Conservation (phyloP, 495 filamentous ascomycete species). For the Cercophora samala region DNA sequence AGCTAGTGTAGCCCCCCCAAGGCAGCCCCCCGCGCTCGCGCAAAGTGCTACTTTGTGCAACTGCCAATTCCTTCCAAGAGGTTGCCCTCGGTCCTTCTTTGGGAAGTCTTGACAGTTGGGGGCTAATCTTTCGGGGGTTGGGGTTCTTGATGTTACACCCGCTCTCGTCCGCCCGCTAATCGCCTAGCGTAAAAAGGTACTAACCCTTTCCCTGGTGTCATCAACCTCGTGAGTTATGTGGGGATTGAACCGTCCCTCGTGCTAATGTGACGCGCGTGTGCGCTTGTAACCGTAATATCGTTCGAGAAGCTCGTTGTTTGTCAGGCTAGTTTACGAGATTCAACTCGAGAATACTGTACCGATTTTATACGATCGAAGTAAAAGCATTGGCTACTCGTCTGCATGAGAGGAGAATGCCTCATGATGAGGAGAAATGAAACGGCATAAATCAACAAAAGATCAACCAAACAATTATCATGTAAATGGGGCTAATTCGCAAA, state of each 20-base stretch:
- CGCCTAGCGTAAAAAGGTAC: background rate
- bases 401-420: background rate
- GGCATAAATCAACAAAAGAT: background rate
- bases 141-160: background rate
- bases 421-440: background rate
- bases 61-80: background rate
- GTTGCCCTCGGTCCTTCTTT: background rate
- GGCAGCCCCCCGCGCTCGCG: too few species aligned
- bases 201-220: background rate
- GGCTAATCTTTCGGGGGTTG: background rate
- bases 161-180: background rate
- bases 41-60: background rate
- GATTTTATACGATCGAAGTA: background rate
- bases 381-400: background rate
- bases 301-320: background rate
- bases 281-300: background rate
- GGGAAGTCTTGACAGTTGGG: background rate
- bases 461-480: background rate
- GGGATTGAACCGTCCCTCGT: background rate
- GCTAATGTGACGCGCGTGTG: background rate
- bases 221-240: background rate
- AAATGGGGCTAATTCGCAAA: background rate
- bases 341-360: too few species aligned
- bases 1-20: background rate
- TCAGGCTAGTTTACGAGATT: background rate